Base-by-base conservation (phyloP, 805 yeast genomes). In the Pichia exigua region DNA sequence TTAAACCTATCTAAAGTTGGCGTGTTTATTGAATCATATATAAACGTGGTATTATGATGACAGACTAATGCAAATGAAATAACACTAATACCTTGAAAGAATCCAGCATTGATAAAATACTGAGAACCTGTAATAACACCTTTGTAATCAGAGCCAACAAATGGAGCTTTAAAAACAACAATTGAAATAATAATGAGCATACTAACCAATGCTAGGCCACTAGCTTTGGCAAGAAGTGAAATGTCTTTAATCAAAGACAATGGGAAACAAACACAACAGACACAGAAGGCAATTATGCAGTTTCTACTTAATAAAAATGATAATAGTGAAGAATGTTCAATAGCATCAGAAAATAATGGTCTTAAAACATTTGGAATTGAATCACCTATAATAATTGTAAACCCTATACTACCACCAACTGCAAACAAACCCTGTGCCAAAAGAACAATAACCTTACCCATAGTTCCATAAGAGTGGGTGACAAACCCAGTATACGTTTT, bases 1-100 rank as follows among this genome's bases (percentile, higher is more conserved):
- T 87, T 76, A 63, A 91, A 91, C 55, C 91, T 74, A 55, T 81
- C 83, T 58, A 89, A 63, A 4, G 95, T 82, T 7, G 96, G 92
- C 21, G 78, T 78, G 57, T 77, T 78, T 62, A 92, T 75, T 0
- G 97, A 88, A 63, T 87, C 88, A 70, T 83, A 91, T 44, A 91
- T 92, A 61, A 91, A 85, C 28, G 92, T 80, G 0, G 97, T 89
- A 65, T 91, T 91, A 66, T 91, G 98, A 63, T 91, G 98, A 63
- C 98, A 91, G 4, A 91, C 97, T 57, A 92, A 76, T 2, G 98
- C 98, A 71, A 91, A 91, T 1, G 97, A 89, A 32, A 91, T 88
- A 47, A 91, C 96, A n/a, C 94, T 84, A 27, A 91, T 81, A 2
- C 97, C 96, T 66, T 91, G 96, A 64, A 91, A 88, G 4, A 91